A percentile compares a stretch with the other conserved stretches of the same genome.
These are phyloP conservation scores for Termitomyces sp. DNA, from an alignment of 768 basidiomycete species.

Conservation along the genomic window DNA sequence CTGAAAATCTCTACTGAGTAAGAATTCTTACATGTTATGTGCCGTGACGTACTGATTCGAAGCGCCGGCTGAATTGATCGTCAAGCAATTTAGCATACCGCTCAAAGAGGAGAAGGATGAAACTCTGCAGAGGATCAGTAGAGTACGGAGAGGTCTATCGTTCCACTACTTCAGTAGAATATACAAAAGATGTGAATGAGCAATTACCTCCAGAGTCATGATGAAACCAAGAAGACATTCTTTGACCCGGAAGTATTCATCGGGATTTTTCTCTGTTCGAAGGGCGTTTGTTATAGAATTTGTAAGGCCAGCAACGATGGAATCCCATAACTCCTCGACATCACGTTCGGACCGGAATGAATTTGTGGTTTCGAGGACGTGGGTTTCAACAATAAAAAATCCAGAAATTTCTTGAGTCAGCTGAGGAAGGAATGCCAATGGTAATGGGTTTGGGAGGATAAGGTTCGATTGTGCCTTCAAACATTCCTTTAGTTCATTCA, in stretches of 20 bases:
- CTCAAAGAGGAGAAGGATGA: slow-evolving; percentile 87
- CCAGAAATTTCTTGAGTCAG: slow-evolving; percentile 93
- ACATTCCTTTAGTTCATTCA: neutral
- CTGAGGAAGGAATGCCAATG: slow-evolving; percentile 59
- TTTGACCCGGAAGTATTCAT: slow-evolving; percentile 78
- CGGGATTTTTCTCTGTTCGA: slow-evolving; percentile 69
- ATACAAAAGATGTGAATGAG: neutral
- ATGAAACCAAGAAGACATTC: slow-evolving; percentile 81
- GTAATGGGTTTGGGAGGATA: slow-evolving; percentile 76
- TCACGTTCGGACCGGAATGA: slow-evolving; percentile 88
- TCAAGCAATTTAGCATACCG: slow-evolving; percentile 82
- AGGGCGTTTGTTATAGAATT: slow-evolving; percentile 71
- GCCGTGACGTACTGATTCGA: slow-evolving; percentile 59
- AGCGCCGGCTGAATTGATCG: slow-evolving; percentile 71
- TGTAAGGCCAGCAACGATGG: slow-evolving; percentile 68
- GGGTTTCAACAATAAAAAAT: slow-evolving; percentile 94
- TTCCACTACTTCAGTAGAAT: neutral
- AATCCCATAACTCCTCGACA: slow-evolving; percentile 94
- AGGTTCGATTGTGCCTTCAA: slow-evolving; percentile 91
- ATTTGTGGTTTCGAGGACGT: slow-evolving; percentile 85
- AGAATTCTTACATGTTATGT: neutral
- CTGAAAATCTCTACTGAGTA: slow-evolving; percentile 31
- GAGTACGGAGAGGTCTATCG: slow-evolving; percentile 81
- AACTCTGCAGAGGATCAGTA: slow-evolving; percentile 72
- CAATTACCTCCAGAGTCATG: slow-evolving; percentile 82